Base-by-base conservation (phyloP, 106 monocot species). In the Acanthochlamys bracteata region DNA sequence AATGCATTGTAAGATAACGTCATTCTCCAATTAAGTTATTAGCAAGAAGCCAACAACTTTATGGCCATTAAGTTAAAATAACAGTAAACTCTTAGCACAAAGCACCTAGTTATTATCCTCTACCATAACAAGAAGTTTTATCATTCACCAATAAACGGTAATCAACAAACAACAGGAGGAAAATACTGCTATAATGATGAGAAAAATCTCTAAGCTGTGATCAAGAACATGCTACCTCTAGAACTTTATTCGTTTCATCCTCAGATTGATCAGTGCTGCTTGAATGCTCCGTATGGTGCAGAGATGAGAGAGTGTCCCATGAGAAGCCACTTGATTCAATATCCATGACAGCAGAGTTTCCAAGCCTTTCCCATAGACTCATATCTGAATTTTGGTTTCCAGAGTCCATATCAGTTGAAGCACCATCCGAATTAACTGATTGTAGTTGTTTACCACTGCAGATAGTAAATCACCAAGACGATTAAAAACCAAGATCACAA, bases 361-460 rank as follows among this genome's bases (percentile, higher is more conserved):
- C 91, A 24, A 98, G 80, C 57, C 98, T 81, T 73, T 91, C 98
- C 88, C 88, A 98, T 60, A 98, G 70, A 75, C 83, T 88, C 24
- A 57, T 71, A 57, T 98, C 98, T 22, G 74, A 69, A 55, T 63
- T 19, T 72, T 74, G 78, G 7, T 79, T 76, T 19, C 59, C 53
- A 52, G 24, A 26, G 21, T 41, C 10, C 14, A 54, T 55, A 47
- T 56, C 53, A 11, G 57, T 58, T 59, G 68, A 67, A 67, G 70
- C 64, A 54, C 25, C 63, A 40, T 59, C 69, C 42, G 27, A 0
- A 57, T 67, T 66, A 59, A 46, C 59, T 53, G 71, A 39, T 41
- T 75, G 20, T 54, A 20, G 22, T 69, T 39, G 27, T 26, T 42
- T 25, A 58, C 23, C 55, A 67, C 85, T 85, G 76, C 55, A 78